These are phyloP conservation scores for Trebouxiophyceae sp. DNA, from an alignment of 163 green algal species.

Conservation along the genomic window DNA sequence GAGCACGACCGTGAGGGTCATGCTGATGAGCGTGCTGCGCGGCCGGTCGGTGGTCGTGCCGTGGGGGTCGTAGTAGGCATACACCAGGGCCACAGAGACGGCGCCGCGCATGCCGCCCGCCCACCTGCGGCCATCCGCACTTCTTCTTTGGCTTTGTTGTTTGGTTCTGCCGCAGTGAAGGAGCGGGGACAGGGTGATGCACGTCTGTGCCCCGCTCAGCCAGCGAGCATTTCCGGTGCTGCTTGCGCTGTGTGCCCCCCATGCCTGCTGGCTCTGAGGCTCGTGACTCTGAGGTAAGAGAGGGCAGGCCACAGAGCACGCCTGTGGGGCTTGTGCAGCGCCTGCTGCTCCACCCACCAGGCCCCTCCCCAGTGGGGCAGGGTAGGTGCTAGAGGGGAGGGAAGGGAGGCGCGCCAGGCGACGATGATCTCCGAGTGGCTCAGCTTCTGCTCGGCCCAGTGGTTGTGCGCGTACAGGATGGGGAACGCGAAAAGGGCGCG, in stretches of 20 bases:
- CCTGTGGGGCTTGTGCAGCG: no score
- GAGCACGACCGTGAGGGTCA: slow-evolving; percentile 60
- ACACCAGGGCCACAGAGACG: slow-evolving; percentile 80
- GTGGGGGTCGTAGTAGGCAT: slow-evolving; percentile 64
- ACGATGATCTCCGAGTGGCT: slow-evolving; percentile 45
- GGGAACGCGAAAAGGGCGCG: slow-evolving; percentile 66
- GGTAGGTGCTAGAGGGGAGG: no score
- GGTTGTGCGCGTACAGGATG: slow-evolving; percentile 58
- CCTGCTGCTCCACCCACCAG: no score
- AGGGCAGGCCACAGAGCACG: no score
- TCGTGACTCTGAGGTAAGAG: no score
- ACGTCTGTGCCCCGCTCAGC: no score
- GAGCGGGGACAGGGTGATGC: background rate
- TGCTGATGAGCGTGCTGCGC: slow-evolving; percentile 56
- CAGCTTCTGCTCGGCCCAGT: slow-evolving; percentile 39
- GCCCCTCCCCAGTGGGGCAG: no score
- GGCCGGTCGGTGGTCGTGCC: slow-evolving; percentile 24
- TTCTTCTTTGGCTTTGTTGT: no score
- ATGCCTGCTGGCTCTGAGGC: no score
- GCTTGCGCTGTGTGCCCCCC: no score
- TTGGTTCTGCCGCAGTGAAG: slow-evolving; percentile 5
- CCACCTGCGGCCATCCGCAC: slow-evolving; percentile 63
- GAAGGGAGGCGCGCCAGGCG: slow-evolving; percentile 56
- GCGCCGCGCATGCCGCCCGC: slow-evolving; percentile 78
- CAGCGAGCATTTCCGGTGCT: no score